Evolutionary conservation across 2,329 filamentous ascomycete genomes (phyloP).

Genomic region (Nemania sp.): DNA sequence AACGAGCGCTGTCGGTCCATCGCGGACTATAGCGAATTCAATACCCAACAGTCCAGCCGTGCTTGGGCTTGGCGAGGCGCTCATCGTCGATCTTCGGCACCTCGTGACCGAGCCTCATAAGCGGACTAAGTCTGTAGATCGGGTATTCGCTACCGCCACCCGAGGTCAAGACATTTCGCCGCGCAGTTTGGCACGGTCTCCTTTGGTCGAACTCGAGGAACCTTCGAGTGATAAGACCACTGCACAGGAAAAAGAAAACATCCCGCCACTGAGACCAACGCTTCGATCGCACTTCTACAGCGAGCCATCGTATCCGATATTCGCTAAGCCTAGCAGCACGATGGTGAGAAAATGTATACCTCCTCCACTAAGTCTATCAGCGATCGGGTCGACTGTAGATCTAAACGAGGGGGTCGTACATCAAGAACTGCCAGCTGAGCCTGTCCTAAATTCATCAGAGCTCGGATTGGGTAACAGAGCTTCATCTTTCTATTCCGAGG

Average conservation of each 20-base stretch:
- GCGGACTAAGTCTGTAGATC: conserved; percentile 34
- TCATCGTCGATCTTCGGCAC: conserved; percentile 33
- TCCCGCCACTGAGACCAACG: conserved; percentile 10
- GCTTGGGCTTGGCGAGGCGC: conserved; percentile 36
- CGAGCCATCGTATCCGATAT: conserved; percentile 26
- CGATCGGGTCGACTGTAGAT: conserved; percentile 26
- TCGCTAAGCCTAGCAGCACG: conserved; percentile 29
- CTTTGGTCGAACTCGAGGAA: conserved; percentile 1
- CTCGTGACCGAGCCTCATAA: conserved; percentile 22
- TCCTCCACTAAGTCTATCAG: conserved; percentile 30
- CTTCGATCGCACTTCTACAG: conserved; percentile 30
- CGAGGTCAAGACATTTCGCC: conserved; percentile 35
- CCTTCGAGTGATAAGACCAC: background rate
- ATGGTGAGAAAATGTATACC: conserved; percentile 32
- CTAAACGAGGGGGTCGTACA: conserved; percentile 34
- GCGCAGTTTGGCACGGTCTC: conserved; percentile 25
- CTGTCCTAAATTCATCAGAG: conserved; percentile 46
- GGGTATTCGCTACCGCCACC: conserved; percentile 30
- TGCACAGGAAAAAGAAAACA: background rate
- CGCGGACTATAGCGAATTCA: conserved; percentile 28
- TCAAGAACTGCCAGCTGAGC: conserved; percentile 25
- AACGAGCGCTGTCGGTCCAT: conserved; percentile 27
- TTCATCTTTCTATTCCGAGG: conserved; percentile 19
- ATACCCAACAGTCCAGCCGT: conserved; percentile 33
- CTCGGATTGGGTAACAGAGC: conserved; percentile 39